Conservation (phyloP, 345 rosid genomes). For the Brassica incana region DNA sequence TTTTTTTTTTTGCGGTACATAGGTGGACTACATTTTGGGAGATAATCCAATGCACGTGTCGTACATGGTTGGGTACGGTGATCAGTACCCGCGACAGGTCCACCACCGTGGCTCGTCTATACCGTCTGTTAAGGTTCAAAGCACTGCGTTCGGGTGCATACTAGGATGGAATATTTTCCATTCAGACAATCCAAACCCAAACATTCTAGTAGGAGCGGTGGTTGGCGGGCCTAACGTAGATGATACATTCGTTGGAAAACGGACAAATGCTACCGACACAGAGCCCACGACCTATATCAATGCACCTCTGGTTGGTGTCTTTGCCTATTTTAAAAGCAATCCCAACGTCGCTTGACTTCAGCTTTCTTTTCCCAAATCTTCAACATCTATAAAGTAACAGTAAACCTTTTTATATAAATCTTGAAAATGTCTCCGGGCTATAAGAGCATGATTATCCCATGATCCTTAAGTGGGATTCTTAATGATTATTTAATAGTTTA, state of each 20-base stretch:
- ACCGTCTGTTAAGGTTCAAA: conserved; percentile 60
- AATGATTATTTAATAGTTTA: no score
- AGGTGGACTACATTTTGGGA: conserved; percentile 76
- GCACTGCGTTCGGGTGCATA: conserved; percentile 51
- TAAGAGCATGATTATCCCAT: no score
- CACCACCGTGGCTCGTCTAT: conserved; percentile 86
- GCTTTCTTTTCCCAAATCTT: not conserved
- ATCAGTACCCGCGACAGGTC: conserved; percentile 61
- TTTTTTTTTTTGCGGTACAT: not conserved
- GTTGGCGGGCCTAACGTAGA: conserved; percentile 80
- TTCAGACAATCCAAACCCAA: conserved; percentile 64
- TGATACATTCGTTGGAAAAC: conserved; percentile 58
- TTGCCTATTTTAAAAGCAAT: conserved; percentile 76
- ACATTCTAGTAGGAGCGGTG: conserved; percentile 68
- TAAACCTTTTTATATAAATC: no score
- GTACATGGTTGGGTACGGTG: conserved; percentile 87
- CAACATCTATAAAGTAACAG: no score
- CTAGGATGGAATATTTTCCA: conserved; percentile 63
- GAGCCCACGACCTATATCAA: conserved; percentile 93
- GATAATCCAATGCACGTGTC: conserved; percentile 80
- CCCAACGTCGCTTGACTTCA: conserved; percentile 37
- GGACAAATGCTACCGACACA: conserved; percentile 65
- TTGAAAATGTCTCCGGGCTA: no score
- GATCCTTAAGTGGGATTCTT: no score
- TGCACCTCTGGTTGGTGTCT: conserved; percentile 90